Percentiles rank a stretch among this genome's conserved stretches.
These are phyloP conservation scores for Cadophora malorum DNA, from an alignment of 2,329 filamentous ascomycete species.

Conservation along the genomic window DNA sequence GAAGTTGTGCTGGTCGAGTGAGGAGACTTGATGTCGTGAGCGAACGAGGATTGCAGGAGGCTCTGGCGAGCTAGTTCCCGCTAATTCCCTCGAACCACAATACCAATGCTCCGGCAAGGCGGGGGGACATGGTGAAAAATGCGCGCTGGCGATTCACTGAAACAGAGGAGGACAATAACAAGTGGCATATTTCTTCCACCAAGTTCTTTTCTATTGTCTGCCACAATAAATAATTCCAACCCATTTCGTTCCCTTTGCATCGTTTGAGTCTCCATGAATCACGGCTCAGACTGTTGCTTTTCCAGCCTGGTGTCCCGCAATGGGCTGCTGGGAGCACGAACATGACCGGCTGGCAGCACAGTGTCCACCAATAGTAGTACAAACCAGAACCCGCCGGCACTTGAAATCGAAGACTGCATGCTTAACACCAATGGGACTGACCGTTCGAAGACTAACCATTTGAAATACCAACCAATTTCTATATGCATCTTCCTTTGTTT, in stretches of 20 bases:
- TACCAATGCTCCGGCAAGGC: not conserved
- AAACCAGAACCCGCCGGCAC: not conserved
- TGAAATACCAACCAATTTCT: too few relatives aligned
- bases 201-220: not conserved
- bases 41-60: conserved; percentile 10
- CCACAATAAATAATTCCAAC: not conserved
- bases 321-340: not conserved
- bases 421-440: too few relatives aligned
- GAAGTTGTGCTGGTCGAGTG: conserved; percentile 18
- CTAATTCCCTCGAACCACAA: conserved; percentile 1
- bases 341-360: not conserved
- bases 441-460: too few relatives aligned
- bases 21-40: conserved; percentile 22
- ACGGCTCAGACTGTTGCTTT: not conserved
- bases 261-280: not conserved
- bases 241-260: not conserved
- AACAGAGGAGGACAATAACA: not conserved
- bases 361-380: not conserved
- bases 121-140: conserved; percentile 1
- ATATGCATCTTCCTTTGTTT: conserved; percentile 9
- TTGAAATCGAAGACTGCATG: not conserved
- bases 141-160: conserved; percentile 5
- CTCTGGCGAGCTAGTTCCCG: conserved; percentile 10
- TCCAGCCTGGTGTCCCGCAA: too few relatives aligned
- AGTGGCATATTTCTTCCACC: not conserved